Evolutionary conservation across 345 rosid genomes (phyloP), one percentile per base, ranked within the genome.

Genomic region (Arabidopsis arenosa): DNA sequence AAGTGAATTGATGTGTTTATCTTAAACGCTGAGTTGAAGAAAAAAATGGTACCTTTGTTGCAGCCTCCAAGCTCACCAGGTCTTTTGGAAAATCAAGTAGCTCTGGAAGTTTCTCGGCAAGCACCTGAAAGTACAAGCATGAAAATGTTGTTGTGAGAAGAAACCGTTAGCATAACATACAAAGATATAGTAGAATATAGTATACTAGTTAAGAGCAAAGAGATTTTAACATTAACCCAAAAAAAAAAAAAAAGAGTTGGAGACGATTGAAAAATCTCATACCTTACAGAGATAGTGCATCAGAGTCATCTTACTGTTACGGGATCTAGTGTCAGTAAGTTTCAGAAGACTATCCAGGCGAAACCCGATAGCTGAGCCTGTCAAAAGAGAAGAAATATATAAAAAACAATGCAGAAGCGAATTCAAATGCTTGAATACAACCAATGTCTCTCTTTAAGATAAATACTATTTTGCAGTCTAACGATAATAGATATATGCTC

Each of bases 221-320:
- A 60, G 65, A 64, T 28, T 43, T 62, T 23, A n/a, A 69, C 70
- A 32, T 32, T n/a, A 33, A 36, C 52, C 30, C 26, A 23, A 18
- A 33, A 63, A n/a, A 45, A 33, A 23, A 18, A 33, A 63, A n/a
- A 45, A 33, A 1, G 17, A 49, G 28, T 59, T 17, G 21, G 39
- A 32, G 44, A 43, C 6, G 36, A 51, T 23, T 35, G 65, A 53
- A 44, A 52, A 52, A 5, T 35, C 58, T 49, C 83, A 14, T 83
- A 89, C 97, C 91, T 91, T 91, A 63, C 97, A 91, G 62, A 91
- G 95, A 84, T 91, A 91, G 75, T 91, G 97, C 97, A 91, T 91
- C 71, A 89, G 93, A 72, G 97, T 89, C 89, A 89, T 89, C 87
- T 88, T 91, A 85, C 81, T 89, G 77, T 89, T 84, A 62, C 79